Percentiles rank a stretch among this genome's conserved stretches.
These are phyloP conservation scores for Parachaetomium inaequale DNA, from an alignment of 495 filamentous ascomycete species.

Conservation along the genomic window DNA sequence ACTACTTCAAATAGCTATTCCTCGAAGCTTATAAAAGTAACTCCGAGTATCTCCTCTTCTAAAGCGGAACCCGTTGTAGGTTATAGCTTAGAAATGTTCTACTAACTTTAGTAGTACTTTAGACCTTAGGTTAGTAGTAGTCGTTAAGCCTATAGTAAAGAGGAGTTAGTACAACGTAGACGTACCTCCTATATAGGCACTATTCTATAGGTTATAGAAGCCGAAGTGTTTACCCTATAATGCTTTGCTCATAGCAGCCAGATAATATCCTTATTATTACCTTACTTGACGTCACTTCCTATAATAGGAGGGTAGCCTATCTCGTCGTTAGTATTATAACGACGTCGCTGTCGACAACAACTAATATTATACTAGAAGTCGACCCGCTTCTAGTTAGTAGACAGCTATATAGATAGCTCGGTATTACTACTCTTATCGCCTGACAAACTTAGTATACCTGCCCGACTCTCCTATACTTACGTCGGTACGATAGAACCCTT, in stretches of 20 bases:
- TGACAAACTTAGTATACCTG: constrained; percentile 9
- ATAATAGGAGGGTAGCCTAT: constrained; percentile 14
- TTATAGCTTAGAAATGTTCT: background rate
- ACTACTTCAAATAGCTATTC: constrained; percentile 5
- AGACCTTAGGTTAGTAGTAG: constrained; percentile 2
- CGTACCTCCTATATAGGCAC: constrained; percentile 14
- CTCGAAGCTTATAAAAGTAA: constrained; percentile 11
- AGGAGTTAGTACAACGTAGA: constrained; percentile 14
- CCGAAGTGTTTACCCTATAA: too few species aligned
- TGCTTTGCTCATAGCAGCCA: constrained; percentile 13
- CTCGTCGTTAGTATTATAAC: constrained; percentile 14
- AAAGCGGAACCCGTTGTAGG: constrained; percentile 8
- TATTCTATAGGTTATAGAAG: too few species aligned
- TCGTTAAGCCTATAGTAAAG: constrained; percentile 9
- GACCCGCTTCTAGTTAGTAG: constrained; percentile 1
- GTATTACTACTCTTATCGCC: constrained; percentile 14
- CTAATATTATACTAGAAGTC: constrained; percentile 9
- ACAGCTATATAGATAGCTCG: constrained; percentile 14
- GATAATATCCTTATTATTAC: constrained; percentile 15
- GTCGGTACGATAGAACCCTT: constrained; percentile 1
- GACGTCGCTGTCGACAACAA: constrained; percentile 10
- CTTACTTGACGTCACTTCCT: constrained; percentile 14
- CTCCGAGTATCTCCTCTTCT: constrained; percentile 13
- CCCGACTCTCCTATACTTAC: constrained; percentile 12
- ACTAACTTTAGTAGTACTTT: constrained; percentile 14